Percentiles rank a stretch among this genome's conserved stretches.
phyloP scores from a whole-genome alignment of 2,329 filamentous ascomycete genomes.

The Sarocladium strictum region DNA sequence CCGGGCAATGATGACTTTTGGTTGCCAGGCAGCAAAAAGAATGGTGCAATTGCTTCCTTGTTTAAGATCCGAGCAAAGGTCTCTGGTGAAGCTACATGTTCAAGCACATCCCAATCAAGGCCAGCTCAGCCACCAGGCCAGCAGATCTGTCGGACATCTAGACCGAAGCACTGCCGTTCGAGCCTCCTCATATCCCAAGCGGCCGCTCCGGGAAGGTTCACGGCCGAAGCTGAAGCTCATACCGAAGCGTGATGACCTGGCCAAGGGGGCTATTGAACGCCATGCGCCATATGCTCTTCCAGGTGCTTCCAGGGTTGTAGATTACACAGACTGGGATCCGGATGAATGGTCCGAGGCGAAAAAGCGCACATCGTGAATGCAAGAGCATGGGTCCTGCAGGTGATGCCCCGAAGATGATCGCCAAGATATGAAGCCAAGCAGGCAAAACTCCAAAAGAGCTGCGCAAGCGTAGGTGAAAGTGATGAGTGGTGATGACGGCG shows the following conservation, averaged over 20 bases:
- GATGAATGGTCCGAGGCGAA: neutral
- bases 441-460: neutral
- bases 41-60: neutral
- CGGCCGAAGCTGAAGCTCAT: neutral
- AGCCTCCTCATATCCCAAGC: neutral
- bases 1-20: neutral
- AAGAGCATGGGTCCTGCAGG: neutral
- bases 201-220: neutral
- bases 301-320: neutral
- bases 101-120: neutral
- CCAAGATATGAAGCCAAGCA: neutral
- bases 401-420: neutral
- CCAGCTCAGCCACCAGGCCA: neutral
- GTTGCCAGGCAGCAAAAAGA: neutral
- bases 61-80: neutral
- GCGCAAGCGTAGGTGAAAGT: neutral
- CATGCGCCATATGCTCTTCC: neutral
- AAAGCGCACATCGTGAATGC: neutral
- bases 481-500: neutral
- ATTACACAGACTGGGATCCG: neutral
- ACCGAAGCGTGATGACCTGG: neutral
- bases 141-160: neutral
- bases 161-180: neutral
- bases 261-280: neutral
- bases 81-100: neutral